Evolutionary conservation across 148 eudicot genomes (phyloP).

Genomic region (Camellia japonica): DNA sequence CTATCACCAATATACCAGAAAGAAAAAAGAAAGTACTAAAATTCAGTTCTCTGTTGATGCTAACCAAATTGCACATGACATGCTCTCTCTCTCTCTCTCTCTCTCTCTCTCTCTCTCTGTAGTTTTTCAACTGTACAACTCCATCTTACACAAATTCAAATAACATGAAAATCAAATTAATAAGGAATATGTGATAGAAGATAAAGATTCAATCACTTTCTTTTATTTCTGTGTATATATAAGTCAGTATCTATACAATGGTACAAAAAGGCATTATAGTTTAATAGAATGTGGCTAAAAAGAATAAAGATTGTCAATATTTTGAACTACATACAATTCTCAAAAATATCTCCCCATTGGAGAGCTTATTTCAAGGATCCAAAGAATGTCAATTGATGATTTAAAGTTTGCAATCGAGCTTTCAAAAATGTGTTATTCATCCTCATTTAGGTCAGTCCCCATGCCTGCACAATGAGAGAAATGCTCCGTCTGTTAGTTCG

Average conservation of each 20-base stretch:
- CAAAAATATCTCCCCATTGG: slow-evolving; percentile 1
- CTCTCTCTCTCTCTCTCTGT: too few relatives aligned
- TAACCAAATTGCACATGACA: too few relatives aligned
- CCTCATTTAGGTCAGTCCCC: slow-evolving; percentile 28
- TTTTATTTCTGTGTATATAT: background rate
- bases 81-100: too few relatives aligned
- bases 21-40: too few relatives aligned
- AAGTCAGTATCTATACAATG: background rate
- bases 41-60: too few relatives aligned
- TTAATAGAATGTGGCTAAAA: background rate
- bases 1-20: too few relatives aligned
- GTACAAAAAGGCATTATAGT: background rate
- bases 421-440: background rate
- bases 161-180: too few relatives aligned
- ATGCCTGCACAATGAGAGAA: slow-evolving; percentile 30
- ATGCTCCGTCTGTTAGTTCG: background rate
- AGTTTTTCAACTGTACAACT: too few relatives aligned
- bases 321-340: slow-evolving; percentile 8
- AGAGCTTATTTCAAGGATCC: slow-evolving; percentile 13
- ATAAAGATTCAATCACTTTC: background rate
- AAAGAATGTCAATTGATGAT: slow-evolving; percentile 20
- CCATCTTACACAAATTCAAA: background rate
- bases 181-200: background rate
- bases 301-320: background rate
- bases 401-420: background rate